These are phyloP conservation scores for Aureobasidium sp. DNA, from an alignment of 2,329 filamentous ascomycete species.

Conservation along the genomic window DNA sequence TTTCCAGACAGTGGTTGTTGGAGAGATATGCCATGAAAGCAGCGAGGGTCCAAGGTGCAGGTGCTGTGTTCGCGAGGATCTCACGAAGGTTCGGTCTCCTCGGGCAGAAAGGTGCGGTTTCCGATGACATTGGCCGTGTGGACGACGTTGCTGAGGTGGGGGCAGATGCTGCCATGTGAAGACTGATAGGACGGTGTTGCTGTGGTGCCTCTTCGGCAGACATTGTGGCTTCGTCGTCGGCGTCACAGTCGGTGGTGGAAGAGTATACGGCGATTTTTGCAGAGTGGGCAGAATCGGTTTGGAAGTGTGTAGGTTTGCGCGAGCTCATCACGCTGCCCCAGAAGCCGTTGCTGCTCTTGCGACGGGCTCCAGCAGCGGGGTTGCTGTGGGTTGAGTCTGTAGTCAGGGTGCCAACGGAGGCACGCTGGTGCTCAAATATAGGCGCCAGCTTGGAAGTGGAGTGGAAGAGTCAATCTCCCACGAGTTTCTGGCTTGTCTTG, in stretches of 20 bases:
- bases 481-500: slow-evolving; percentile 7
- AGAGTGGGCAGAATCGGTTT: slow-evolving; percentile 6
- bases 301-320: slow-evolving; percentile 5
- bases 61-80: slow-evolving; percentile 77
- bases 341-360: slow-evolving; percentile 12
- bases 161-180: neutral
- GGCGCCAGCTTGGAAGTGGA: slow-evolving; percentile 15
- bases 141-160: slow-evolving; percentile 17
- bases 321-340: slow-evolving; percentile 12
- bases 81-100: slow-evolving; percentile 69
- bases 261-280: slow-evolving; percentile 2
- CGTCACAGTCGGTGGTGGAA: slow-evolving; percentile 27
- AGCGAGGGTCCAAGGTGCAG: slow-evolving; percentile 79
- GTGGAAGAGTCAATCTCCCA: slow-evolving; percentile 11
- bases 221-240: slow-evolving; percentile 44
- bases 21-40: slow-evolving; percentile 97
- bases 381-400: slow-evolving; percentile 1
- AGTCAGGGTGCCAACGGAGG: slow-evolving; percentile 2
- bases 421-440: slow-evolving; percentile 11
- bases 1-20: slow-evolving; percentile 94
- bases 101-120: slow-evolving; percentile 44
- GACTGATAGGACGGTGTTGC: neutral
- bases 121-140: slow-evolving; percentile 14
- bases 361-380: neutral
- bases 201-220: slow-evolving; percentile 32